Conservation (phyloP, 2,329 filamentous ascomycete genomes). For the Exophiala bonariae region DNA sequence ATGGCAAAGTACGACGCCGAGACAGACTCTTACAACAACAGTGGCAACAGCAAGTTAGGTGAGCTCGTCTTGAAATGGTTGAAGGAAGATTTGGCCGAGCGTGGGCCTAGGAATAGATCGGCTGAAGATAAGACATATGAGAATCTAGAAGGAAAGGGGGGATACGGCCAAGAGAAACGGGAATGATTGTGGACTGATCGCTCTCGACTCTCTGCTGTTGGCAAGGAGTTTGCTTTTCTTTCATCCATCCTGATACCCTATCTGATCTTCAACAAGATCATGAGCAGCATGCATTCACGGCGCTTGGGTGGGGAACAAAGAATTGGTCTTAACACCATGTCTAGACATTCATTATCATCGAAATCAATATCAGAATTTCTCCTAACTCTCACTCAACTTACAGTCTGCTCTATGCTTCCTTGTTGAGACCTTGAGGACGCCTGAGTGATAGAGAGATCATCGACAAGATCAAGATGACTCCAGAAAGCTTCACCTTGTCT, state of each 20-base stretch:
- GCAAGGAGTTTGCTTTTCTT: background rate
- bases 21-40: conserved; percentile 24
- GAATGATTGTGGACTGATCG: conserved; percentile 7
- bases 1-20: conserved; percentile 64
- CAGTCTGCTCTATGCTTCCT: too few relatives aligned
- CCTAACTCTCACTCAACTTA: too few relatives aligned
- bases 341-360: background rate
- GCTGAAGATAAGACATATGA: conserved; percentile 53
- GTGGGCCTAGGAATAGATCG: conserved; percentile 22
- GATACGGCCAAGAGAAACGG: conserved; percentile 60
- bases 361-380: too few relatives aligned
- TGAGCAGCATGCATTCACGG: conserved; percentile 17
- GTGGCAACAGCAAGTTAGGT: conserved; percentile 80
- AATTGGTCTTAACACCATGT: conserved; percentile 13
- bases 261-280: conserved; percentile 29
- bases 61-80: conserved; percentile 89
- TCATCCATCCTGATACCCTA: conserved; percentile 18
- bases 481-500: too few relatives aligned
- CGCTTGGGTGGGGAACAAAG: conserved; percentile 5
- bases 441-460: too few relatives aligned
- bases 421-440: too few relatives aligned
- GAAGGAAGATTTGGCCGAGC: conserved; percentile 43
- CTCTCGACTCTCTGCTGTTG: background rate
- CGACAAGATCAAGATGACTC: too few relatives aligned
- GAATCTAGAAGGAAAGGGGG: conserved; percentile 59